phyloP scores from a whole-genome alignment of 2,329 filamentous ascomycete species.

The Pestalotiopsis sp. region DNA sequence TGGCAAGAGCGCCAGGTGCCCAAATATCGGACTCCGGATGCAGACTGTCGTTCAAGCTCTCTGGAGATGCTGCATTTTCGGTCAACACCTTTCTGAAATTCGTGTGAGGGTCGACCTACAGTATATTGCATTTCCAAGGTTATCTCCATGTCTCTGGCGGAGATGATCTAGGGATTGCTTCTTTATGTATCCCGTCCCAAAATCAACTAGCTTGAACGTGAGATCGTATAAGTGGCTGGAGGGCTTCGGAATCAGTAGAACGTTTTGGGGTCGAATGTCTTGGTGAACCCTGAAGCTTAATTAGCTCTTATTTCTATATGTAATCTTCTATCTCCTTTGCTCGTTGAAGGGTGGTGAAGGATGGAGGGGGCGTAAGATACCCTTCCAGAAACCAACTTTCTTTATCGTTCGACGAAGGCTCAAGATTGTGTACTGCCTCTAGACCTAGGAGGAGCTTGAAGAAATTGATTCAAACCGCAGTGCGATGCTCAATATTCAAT shows the following conservation, averaged over 20 bases:
- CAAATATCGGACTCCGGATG: background rate
- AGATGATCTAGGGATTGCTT: background rate
- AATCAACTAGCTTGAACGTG: background rate
- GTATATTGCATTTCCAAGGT: background rate
- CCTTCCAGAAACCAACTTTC: background rate
- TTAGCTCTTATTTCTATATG: too few relatives aligned
- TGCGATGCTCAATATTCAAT: background rate
- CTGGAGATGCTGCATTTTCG: background rate
- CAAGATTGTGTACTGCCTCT: background rate
- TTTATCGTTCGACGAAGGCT: background rate
- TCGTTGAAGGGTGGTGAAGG: too few relatives aligned
- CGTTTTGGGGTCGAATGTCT: background rate
- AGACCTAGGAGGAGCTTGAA: background rate
- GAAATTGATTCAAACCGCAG: background rate
- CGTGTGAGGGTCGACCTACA: background rate
- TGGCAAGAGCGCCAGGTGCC: background rate
- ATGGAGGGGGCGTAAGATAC: background rate
- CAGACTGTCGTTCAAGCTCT: background rate
- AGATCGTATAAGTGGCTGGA: background rate
- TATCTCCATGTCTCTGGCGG: background rate
- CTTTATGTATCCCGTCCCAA: background rate
- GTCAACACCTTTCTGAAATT: too few relatives aligned
- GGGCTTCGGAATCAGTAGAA: background rate
- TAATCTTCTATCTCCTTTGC: too few relatives aligned
- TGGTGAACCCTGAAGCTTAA: background rate